A percentile compares a stretch with the other conserved stretches of the same genome.
phyloP scores from a whole-genome alignment of 108 stramenopile genomes.

The Cyclotella sp. region DNA sequence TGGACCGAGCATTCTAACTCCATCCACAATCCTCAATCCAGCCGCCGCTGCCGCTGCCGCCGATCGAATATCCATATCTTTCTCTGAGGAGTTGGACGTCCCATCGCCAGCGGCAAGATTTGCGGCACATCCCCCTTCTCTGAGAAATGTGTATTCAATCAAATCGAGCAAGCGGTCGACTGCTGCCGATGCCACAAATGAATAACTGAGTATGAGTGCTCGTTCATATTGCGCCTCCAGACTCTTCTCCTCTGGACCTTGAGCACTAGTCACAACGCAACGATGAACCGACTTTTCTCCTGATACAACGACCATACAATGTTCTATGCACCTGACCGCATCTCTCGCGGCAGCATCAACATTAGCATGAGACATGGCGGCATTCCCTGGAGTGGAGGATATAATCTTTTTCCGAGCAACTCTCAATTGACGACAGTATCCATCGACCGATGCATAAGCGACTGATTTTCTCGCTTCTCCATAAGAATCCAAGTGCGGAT shows the following conservation, averaged over 20 bases:
- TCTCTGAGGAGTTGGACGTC: slow-evolving; percentile 15
- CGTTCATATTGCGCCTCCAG: slow-evolving; percentile 64
- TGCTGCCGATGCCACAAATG: slow-evolving; percentile 68
- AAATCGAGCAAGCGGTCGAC: slow-evolving; percentile 86
- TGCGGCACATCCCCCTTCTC: slow-evolving; percentile 61
- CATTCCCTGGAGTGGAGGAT: slow-evolving; percentile 14
- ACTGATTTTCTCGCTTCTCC: slow-evolving; percentile 78
- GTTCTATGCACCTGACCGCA: slow-evolving; percentile 87
- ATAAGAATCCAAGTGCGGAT: slow-evolving; percentile 84
- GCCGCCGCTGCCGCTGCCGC: slow-evolving; percentile 82
- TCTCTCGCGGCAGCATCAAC: slow-evolving; percentile 82
- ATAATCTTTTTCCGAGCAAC: slow-evolving; percentile 67
- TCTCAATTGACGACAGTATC: slow-evolving; percentile 73
- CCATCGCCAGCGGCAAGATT: slow-evolving; percentile 31
- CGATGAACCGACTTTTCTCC: slow-evolving; percentile 81
- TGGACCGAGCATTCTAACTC: slow-evolving; percentile 88
- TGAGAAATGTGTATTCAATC: slow-evolving; percentile 85
- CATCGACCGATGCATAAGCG: slow-evolving; percentile 71
- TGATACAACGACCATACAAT: slow-evolving; percentile 86
- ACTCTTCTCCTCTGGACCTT: slow-evolving; percentile 28
- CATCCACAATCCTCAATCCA: slow-evolving; percentile 85
- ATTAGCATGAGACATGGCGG: slow-evolving; percentile 35
- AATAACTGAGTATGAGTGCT: slow-evolving; percentile 74
- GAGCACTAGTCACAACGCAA: slow-evolving; percentile 59
- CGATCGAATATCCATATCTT: slow-evolving; percentile 60